A percentile compares a stretch with the other conserved stretches of the same genome.
Evolutionary conservation across 2,329 filamentous ascomycete species (phyloP).

Genomic region (Alternaria angustiovoidea): DNA sequence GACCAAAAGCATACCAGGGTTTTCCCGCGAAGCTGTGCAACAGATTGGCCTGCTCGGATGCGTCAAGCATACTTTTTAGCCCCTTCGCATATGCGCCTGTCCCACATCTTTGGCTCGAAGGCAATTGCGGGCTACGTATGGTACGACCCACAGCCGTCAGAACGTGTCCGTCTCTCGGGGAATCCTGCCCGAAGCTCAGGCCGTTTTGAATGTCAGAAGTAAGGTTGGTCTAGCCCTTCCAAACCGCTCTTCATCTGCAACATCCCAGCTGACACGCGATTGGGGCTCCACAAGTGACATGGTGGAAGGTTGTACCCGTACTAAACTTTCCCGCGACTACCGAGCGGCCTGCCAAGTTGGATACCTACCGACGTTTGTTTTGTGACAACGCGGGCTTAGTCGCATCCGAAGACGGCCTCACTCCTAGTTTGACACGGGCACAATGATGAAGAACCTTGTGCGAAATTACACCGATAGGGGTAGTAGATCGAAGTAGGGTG

Average conservation of each 20-base stretch:
- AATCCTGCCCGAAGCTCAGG: slow-evolving; percentile 39
- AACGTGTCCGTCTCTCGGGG: slow-evolving; percentile 38
- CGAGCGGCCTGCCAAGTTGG: slow-evolving; percentile 24
- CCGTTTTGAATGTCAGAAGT: slow-evolving; percentile 37
- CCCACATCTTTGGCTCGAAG: slow-evolving; percentile 35
- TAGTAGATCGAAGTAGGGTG: slow-evolving; percentile 23
- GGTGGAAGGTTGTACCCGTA: slow-evolving; percentile 29
- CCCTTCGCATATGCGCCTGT: slow-evolving; percentile 41
- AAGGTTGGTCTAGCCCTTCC: slow-evolving; percentile 35
- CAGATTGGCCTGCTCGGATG: slow-evolving; percentile 39
- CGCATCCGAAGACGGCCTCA: background rate
- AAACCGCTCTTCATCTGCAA: slow-evolving; percentile 31
- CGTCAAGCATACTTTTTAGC: slow-evolving; percentile 34
- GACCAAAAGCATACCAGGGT: slow-evolving; percentile 27
- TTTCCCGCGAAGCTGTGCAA: slow-evolving; percentile 37
- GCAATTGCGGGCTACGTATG: slow-evolving; percentile 24
- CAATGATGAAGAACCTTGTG: background rate
- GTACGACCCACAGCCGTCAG: slow-evolving; percentile 33
- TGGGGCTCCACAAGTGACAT: slow-evolving; percentile 31
- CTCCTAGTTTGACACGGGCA: background rate
- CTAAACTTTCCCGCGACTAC: slow-evolving; percentile 37
- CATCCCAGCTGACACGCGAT: slow-evolving; percentile 43
- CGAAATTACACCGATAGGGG: background rate
- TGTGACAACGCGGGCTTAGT: background rate
- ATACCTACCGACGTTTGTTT: slow-evolving; percentile 9